Conservation (phyloP, 2,329 filamentous ascomycete genomes). For the Microdochium nivale region DNA sequence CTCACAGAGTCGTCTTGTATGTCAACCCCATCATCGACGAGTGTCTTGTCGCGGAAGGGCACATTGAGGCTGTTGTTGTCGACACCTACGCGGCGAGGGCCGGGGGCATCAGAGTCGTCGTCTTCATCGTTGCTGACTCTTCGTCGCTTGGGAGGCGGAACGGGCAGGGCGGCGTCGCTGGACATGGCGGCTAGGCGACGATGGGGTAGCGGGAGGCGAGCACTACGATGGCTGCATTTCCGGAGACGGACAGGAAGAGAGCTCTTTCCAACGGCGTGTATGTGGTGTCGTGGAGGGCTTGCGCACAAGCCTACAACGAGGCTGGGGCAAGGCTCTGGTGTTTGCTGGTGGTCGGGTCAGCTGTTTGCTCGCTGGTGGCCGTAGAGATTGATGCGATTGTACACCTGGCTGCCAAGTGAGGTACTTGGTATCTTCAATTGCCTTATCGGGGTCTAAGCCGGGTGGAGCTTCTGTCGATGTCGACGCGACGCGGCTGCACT, state of each 20-base stretch:
- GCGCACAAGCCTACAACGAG: too few species aligned
- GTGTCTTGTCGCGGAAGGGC: slow-evolving; percentile 18
- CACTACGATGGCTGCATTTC: not conserved
- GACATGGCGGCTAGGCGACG: slow-evolving; percentile 15
- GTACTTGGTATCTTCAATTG: too few species aligned
- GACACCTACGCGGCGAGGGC: not conserved
- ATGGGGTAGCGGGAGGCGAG: not conserved
- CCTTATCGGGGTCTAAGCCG: too few species aligned
- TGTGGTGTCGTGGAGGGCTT: too few species aligned
- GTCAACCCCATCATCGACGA: slow-evolving; percentile 3
- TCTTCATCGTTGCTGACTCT: slow-evolving; percentile 22
- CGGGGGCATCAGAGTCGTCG: slow-evolving; percentile 23
- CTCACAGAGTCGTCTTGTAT: not conserved
- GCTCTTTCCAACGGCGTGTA: too few species aligned
- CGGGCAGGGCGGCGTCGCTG: slow-evolving; percentile 14
- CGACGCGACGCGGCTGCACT: too few species aligned
- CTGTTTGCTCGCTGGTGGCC: too few species aligned
- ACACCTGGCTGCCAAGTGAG: too few species aligned
- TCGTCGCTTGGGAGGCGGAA: slow-evolving; percentile 30
- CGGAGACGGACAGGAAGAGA: not conserved
- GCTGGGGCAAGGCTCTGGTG: too few species aligned
- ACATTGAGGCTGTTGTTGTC: slow-evolving; percentile 13
- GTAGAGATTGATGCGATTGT: too few species aligned
- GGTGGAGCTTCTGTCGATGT: too few species aligned
- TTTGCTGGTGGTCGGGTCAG: too few species aligned